These are phyloP conservation scores for Adenanthera pavonina DNA, from an alignment of 306 rosid species.

Conservation along the genomic window DNA sequence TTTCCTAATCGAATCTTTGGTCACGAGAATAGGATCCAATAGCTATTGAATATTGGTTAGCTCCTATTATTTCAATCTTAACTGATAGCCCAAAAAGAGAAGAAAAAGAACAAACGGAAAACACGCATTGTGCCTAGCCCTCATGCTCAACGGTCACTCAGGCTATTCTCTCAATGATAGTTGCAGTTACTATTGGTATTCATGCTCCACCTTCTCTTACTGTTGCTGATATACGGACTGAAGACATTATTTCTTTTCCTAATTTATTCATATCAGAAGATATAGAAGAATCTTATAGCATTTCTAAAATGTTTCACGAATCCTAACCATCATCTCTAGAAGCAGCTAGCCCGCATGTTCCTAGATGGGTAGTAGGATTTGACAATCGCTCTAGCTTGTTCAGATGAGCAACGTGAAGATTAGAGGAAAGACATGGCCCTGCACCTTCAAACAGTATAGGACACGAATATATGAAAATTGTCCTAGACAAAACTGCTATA, in stretches of 20 bases:
- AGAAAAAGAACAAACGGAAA: not conserved
- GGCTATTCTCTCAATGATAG: not conserved
- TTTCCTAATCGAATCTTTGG: not conserved
- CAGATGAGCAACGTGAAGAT: conserved; percentile 1
- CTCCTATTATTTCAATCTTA: not conserved
- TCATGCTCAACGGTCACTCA: not conserved
- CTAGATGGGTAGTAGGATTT: not conserved
- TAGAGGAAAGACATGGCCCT: not conserved
- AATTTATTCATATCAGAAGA: not conserved
- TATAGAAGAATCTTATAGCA: not conserved
- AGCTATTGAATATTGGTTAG: not conserved
- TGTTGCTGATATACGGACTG: not conserved
- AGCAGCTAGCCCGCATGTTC: conserved; percentile 1
- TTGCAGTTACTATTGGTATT: not conserved
- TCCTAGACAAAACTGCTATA: not conserved
- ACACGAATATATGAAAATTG: not conserved
- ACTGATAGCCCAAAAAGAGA: not conserved
- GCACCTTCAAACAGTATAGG: not conserved
- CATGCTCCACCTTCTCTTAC: not conserved
- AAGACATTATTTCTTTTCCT: not conserved
- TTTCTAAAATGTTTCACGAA: not conserved
- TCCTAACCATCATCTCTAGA: not conserved
- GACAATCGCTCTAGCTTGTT: not conserved
- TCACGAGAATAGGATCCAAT: not conserved
- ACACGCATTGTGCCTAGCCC: not conserved